Percentiles rank a stretch among this genome's conserved stretches.
Conservation (phyloP, 495 filamentous ascomycete genomes). For the Platismatia glauca region DNA sequence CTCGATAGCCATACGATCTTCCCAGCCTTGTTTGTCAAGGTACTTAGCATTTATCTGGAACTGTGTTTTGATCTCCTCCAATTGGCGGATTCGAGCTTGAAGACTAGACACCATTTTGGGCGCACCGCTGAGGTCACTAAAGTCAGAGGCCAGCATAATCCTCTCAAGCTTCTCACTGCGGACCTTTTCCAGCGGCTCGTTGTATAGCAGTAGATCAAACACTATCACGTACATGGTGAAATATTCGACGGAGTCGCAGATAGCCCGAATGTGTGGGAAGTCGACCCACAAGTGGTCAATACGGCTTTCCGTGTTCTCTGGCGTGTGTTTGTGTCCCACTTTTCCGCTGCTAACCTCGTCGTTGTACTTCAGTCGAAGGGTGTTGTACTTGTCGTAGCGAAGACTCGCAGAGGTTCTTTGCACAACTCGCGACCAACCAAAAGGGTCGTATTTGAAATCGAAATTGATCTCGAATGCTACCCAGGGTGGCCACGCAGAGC, state of each 20-base stretch:
- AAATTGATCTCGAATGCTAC: constrained; percentile 97
- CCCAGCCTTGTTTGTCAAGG: constrained; percentile 83
- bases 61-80: constrained; percentile 93
- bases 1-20: constrained; percentile 76
- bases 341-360: constrained; percentile 73
- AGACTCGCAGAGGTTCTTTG: constrained; percentile 89
- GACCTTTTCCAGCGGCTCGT: constrained; percentile 90
- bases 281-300: constrained; percentile 96
- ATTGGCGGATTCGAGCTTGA: constrained; percentile 82
- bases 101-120: constrained; percentile 88
- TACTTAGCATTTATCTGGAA: constrained; percentile 88
- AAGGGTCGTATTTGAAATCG: constrained; percentile 83
- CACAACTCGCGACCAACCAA: constrained; percentile 90
- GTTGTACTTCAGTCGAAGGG: constrained; percentile 92
- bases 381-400: constrained; percentile 97
- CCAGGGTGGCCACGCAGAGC: constrained; percentile 93
- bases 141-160: constrained; percentile 99
- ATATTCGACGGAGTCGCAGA: constrained; percentile 94
- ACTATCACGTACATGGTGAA: constrained; percentile 97
- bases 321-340: constrained; percentile 27
- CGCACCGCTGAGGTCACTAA: constrained; percentile 89
- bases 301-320: constrained; percentile 51
- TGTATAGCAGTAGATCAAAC: constrained; percentile 87
- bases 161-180: constrained; percentile 88
- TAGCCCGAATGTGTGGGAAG: constrained; percentile 82